These are phyloP conservation scores for Aspergillus clavatus DNA, from an alignment of 2,329 filamentous ascomycete species.

Conservation along the genomic window DNA sequence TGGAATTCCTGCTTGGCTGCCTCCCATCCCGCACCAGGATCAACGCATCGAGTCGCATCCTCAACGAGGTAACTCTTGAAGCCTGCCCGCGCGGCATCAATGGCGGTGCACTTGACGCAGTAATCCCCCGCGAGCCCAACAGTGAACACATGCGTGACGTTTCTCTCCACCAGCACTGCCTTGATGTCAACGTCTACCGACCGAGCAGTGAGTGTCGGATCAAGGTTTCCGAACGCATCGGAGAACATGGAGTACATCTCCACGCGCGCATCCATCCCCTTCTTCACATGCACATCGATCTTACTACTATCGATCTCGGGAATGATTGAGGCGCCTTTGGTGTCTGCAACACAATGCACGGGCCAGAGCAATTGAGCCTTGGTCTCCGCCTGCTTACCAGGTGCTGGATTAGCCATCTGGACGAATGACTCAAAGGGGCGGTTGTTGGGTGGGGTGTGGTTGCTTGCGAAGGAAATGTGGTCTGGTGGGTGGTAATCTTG, in stretches of 20 bases:
- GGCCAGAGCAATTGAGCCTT: conserved; percentile 78
- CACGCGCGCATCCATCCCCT: conserved; percentile 67
- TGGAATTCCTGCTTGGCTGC: conserved; percentile 52
- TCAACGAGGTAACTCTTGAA: conserved; percentile 72
- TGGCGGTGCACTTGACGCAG: conserved; percentile 77
- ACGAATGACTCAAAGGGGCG: conserved; percentile 62
- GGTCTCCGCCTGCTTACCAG: conserved; percentile 53
- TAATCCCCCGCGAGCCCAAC: conserved; percentile 85
- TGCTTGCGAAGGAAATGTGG: conserved; percentile 85
- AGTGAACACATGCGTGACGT: conserved; percentile 74
- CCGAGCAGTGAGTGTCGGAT: conserved; percentile 26
- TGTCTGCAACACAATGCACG: conserved; percentile 75
- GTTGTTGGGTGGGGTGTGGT: conserved; percentile 62
- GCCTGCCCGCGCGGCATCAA: conserved; percentile 70
- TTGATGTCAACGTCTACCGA: conserved; percentile 57
- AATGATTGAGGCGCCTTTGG: conserved; percentile 67
- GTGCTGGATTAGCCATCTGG: conserved; percentile 50
- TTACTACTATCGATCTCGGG: conserved; percentile 60
- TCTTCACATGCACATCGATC: conserved; percentile 67
- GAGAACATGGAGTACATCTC: conserved; percentile 96
- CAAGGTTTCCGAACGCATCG: conserved; percentile 62
- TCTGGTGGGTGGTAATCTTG: conserved; percentile 81
- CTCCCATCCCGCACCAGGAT: conserved; percentile 54
- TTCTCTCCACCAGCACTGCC: conserved; percentile 50
- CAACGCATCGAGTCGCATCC: conserved; percentile 72